These are phyloP conservation scores for Neonectria neomacrospora DNA, from an alignment of 2,329 filamentous ascomycete species.

Conservation along the genomic window DNA sequence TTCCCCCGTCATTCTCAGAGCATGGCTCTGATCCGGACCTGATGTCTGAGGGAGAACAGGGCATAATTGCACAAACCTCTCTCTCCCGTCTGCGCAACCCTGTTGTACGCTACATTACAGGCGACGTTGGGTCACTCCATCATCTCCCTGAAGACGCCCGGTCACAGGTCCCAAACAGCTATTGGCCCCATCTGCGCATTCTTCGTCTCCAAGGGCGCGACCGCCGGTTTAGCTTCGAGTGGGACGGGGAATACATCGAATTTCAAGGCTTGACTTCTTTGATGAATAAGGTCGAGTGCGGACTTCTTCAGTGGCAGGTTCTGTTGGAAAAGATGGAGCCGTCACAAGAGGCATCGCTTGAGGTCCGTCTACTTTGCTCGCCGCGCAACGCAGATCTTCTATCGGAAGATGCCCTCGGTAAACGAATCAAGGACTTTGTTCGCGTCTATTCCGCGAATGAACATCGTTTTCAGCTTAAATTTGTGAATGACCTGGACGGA, in stretches of 20 bases:
- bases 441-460: constrained; percentile 44
- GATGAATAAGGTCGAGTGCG: constrained; percentile 39
- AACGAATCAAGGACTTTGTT: constrained; percentile 39
- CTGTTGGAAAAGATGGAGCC: constrained; percentile 47
- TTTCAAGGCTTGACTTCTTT: constrained; percentile 46
- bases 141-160: constrained; percentile 40
- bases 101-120: constrained; percentile 56
- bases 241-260: constrained; percentile 53
- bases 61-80: constrained; percentile 55
- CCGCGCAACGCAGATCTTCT: neutral
- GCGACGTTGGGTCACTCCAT: constrained; percentile 56
- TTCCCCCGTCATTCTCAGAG: constrained; percentile 40
- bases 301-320: constrained; percentile 57
- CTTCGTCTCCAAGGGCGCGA: constrained; percentile 56
- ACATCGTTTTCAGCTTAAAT: constrained; percentile 47
- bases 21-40: constrained; percentile 4
- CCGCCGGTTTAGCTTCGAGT: constrained; percentile 55
- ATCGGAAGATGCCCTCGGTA: constrained; percentile 31
- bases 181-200: constrained; percentile 45
- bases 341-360: constrained; percentile 36
- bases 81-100: constrained; percentile 56
- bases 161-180: constrained; percentile 30
- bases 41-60: constrained; percentile 48
- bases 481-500: constrained; percentile 49
- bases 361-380: constrained; percentile 45